Evolutionary conservation across 805 yeast genomes (phyloP).

Genomic region (Candida quercuum): DNA sequence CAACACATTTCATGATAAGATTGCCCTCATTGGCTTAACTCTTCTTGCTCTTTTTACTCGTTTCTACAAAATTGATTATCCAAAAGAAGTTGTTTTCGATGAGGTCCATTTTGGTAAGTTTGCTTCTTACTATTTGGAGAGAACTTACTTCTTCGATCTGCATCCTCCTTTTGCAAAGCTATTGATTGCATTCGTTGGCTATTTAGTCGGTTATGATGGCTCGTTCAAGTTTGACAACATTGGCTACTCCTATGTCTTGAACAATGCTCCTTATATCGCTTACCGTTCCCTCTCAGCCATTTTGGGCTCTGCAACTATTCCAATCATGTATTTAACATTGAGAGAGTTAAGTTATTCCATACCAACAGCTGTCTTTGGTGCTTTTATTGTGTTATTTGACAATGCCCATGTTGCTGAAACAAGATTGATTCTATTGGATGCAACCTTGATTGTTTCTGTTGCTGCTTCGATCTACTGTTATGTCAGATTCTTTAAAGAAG

Average conservation of each 20-base stretch:
- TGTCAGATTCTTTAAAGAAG: conserved; percentile 67
- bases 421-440: conserved; percentile 85
- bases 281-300: conserved; percentile 74
- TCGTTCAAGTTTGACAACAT: conserved; percentile 84
- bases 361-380: conserved; percentile 71
- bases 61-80: conserved; percentile 56
- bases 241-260: conserved; percentile 73
- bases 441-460: conserved; percentile 78
- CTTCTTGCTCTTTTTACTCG: conserved; percentile 60
- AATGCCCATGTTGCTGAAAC: conserved; percentile 90
- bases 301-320: conserved; percentile 79
- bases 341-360: conserved; percentile 80
- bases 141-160: conserved; percentile 91
- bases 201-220: conserved; percentile 88
- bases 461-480: conserved; percentile 77
- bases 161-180: conserved; percentile 98
- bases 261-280: conserved; percentile 83
- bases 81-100: conserved; percentile 77
- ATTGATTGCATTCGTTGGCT: conserved; percentile 86
- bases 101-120: conserved; percentile 87
- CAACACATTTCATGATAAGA: conserved; percentile 23
- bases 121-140: conserved; percentile 78
- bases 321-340: conserved; percentile 77
- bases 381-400: conserved; percentile 74
- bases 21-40: conserved; percentile 58